Conservation (phyloP, 345 rosid genomes). For the Excoecaria cochinchinensis region DNA sequence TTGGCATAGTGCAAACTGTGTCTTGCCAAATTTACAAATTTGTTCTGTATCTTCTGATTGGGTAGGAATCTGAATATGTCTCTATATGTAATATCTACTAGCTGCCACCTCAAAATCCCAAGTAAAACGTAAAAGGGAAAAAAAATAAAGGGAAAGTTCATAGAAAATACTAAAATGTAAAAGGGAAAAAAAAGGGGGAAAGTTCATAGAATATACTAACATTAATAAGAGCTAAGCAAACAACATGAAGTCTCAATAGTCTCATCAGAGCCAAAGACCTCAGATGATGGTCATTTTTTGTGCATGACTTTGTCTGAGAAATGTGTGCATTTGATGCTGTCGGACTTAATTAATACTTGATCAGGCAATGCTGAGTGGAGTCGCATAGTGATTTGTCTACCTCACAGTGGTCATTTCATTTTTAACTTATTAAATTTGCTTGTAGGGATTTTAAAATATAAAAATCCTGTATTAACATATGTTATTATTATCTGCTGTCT, state of each 20-base stretch:
- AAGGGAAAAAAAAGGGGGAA: not conserved
- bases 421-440: not conserved
- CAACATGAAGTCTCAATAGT: not conserved
- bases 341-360: not conserved
- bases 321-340: not conserved
- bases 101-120: not conserved
- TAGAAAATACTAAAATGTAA: not conserved
- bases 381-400: not conserved
- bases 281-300: too few relatives aligned
- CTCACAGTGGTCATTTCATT: not conserved
- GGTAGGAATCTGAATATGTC: not conserved
- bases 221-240: not conserved
- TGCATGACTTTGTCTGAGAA: not conserved
- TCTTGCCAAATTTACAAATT: not conserved
- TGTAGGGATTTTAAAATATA: not conserved
- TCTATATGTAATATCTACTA: not conserved
- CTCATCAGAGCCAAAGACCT: not conserved
- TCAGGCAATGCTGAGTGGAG: not conserved
- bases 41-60: not conserved
- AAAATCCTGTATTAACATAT: not conserved
- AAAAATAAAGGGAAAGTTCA: not conserved
- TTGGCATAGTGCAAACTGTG: not conserved
- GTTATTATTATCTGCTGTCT: not conserved
- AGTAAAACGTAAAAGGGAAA: not conserved
- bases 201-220: not conserved